phyloP scores from a whole-genome alignment of 83 land plant genomes.

The Isoetes engelmannii region DNA sequence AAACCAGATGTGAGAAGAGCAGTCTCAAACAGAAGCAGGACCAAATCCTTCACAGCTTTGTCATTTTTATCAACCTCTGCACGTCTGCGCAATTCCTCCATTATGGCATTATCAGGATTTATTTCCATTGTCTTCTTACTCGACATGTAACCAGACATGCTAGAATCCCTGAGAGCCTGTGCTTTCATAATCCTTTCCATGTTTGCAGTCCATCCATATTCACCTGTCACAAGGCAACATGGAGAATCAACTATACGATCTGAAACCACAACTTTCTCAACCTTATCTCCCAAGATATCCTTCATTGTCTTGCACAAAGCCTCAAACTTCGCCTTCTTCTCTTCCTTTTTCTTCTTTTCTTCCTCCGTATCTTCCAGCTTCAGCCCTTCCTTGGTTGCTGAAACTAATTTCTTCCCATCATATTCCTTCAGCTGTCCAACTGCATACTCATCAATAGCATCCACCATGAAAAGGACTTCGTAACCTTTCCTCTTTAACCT shows the following conservation, averaged over 20 bases:
- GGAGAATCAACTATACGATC: slow-evolving; percentile 71
- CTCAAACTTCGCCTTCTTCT: slow-evolving; percentile 57
- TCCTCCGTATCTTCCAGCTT: slow-evolving; percentile 60
- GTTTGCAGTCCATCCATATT: slow-evolving; percentile 69
- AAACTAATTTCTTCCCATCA: slow-evolving; percentile 64
- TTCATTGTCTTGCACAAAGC: slow-evolving; percentile 63
- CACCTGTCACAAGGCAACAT: slow-evolving; percentile 67
- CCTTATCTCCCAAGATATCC: slow-evolving; percentile 57
- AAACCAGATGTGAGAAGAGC: slow-evolving; percentile 35
- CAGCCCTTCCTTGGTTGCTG: slow-evolving; percentile 64
- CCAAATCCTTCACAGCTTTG: slow-evolving; percentile 25
- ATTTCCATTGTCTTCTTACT: slow-evolving; percentile 65
- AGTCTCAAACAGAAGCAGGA: slow-evolving; percentile 22
- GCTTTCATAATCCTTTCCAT: slow-evolving; percentile 81
- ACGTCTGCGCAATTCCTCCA: slow-evolving; percentile 50
- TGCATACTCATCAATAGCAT: slow-evolving; percentile 71
- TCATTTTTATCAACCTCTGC: slow-evolving; percentile 30
- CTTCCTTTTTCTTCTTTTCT: slow-evolving; percentile 53
- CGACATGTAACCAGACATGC: slow-evolving; percentile 53
- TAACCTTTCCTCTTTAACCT: slow-evolving; percentile 51
- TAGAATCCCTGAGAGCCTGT: slow-evolving; percentile 52
- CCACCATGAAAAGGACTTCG: slow-evolving; percentile 78
- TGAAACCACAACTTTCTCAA: slow-evolving; percentile 68
- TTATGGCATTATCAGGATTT: slow-evolving; percentile 57
- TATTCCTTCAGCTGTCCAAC: slow-evolving; percentile 60